phyloP scores from a whole-genome alignment of 2,329 filamentous ascomycete genomes.

The Aspergillus sp. region DNA sequence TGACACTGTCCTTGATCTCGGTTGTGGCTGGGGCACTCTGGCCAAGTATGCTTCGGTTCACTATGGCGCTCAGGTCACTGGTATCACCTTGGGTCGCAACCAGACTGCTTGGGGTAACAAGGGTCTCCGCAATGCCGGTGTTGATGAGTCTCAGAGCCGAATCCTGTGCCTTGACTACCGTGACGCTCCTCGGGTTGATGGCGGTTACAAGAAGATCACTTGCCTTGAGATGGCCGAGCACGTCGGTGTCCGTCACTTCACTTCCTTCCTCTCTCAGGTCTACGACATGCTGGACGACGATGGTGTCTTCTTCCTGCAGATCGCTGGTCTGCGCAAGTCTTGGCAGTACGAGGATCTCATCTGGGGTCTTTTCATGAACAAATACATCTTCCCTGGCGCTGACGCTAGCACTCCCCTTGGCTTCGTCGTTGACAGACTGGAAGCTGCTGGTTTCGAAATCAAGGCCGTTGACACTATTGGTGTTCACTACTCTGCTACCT shows the following conservation, averaged over 20 bases:
- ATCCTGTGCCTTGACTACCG: constrained; percentile 98
- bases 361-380: constrained; percentile 99
- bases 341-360: constrained; percentile 99
- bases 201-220: constrained; percentile 90
- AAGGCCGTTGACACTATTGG: constrained; percentile 92
- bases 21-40: constrained; percentile 97
- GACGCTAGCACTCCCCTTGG: constrained; percentile 93
- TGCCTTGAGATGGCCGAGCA: constrained; percentile 99
- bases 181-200: constrained; percentile 78
- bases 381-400: constrained; percentile 96
- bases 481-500: constrained; percentile 93
- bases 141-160: constrained; percentile 83
- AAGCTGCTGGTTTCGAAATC: constrained; percentile 85
- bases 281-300: constrained; percentile 96
- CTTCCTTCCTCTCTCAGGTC: constrained; percentile 78
- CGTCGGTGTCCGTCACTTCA: constrained; percentile 89
- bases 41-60: constrained; percentile 89
- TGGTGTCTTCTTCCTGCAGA: constrained; percentile 93
- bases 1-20: constrained; percentile 87
- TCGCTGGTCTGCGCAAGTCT: constrained; percentile 85
- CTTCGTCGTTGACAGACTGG: constrained; percentile 80
- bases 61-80: constrained; percentile 82
- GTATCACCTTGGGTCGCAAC: constrained; percentile 92
- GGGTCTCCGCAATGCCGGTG: constrained; percentile 77
- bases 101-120: constrained; percentile 97